Conservation (phyloP, 345 rosid genomes). For the Combretum micranthum region DNA sequence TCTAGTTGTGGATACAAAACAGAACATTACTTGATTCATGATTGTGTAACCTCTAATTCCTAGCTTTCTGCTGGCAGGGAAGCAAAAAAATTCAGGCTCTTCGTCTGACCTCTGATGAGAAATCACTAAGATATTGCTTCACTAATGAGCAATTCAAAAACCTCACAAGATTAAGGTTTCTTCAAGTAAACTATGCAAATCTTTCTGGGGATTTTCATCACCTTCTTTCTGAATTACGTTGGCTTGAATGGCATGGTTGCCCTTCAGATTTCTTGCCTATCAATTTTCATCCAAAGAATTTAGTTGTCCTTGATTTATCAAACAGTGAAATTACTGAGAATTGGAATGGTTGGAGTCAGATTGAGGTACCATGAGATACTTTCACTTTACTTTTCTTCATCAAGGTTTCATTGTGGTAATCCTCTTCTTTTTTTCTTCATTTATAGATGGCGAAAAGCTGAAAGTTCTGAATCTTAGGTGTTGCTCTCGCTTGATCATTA, state of each 20-base stretch:
- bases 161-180: neutral
- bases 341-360: neutral
- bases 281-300: neutral
- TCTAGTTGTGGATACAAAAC: too few relatives aligned
- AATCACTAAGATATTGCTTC: too few relatives aligned
- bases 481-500: neutral
- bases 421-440: neutral
- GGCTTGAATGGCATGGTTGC: neutral
- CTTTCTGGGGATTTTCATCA: neutral
- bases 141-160: neutral
- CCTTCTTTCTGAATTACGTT: neutral
- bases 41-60: neutral
- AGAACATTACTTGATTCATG: neutral
- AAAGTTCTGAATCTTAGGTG: neutral
- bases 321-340: neutral
- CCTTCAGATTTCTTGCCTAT: neutral
- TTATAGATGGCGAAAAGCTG: neutral
- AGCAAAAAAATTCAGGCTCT: too few relatives aligned
- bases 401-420: neutral
- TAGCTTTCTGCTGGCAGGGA: too few relatives aligned
- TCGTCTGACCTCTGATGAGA: too few relatives aligned
- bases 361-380: neutral
- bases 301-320: constrained; percentile 1
- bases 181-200: neutral
- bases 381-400: neutral